Evolutionary conservation across 2,329 filamentous ascomycete genomes (phyloP).

Genomic region (Elsinoe necatrix): DNA sequence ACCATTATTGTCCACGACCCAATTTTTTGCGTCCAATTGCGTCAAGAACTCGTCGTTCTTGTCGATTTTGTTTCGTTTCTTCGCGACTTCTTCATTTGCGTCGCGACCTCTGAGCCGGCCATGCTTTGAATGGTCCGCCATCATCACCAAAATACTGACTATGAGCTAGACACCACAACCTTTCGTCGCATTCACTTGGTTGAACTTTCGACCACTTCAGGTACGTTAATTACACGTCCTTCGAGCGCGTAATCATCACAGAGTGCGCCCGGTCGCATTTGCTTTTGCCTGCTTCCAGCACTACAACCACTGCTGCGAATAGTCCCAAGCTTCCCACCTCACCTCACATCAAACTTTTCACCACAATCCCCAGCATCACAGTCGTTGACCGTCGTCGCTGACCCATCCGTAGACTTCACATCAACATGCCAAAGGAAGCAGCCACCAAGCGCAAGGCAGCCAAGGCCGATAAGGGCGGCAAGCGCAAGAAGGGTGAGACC

Average conservation of each 20-base stretch:
- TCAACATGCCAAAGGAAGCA: conserved; percentile 59
- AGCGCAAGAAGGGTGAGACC: conserved; percentile 63
- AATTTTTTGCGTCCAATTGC: conserved; percentile 13
- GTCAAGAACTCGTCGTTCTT: conserved; percentile 4
- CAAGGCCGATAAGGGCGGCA: conserved; percentile 39
- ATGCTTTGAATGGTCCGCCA: background rate
- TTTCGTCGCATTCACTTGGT: background rate
- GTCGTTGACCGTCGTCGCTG: background rate
- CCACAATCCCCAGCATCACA: background rate
- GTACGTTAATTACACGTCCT: conserved; percentile 10
- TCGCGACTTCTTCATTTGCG: conserved; percentile 4
- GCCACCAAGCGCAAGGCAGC: conserved; percentile 52
- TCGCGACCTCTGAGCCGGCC: conserved; percentile 3
- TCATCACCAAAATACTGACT: conserved; percentile 8
- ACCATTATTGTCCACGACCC: conserved; percentile 3
- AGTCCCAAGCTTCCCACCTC: background rate
- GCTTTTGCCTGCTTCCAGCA: background rate
- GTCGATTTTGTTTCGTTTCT: conserved; percentile 10
- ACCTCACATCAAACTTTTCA: background rate
- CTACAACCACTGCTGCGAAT: background rate
- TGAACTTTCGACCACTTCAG: background rate
- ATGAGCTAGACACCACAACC: background rate
- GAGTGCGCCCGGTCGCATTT: background rate
- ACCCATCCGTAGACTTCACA: background rate
- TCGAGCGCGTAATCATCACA: background rate